These are phyloP conservation scores for Ulmus americana DNA, from an alignment of 331 rosid genomes.

Conservation along the genomic window DNA sequence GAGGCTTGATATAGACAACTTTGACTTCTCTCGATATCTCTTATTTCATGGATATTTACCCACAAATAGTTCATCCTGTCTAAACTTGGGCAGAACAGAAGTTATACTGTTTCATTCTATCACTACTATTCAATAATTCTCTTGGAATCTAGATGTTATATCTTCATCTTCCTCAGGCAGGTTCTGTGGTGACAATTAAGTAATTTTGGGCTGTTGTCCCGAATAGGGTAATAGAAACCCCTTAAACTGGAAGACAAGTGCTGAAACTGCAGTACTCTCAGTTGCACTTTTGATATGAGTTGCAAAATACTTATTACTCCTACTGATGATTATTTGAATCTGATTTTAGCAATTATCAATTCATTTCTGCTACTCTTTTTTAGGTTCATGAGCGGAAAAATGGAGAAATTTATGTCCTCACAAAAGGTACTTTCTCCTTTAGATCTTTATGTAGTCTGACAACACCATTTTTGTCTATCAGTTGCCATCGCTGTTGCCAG, in stretches of 20 bases:
- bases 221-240: too few species aligned
- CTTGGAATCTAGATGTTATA: neutral
- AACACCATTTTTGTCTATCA: neutral
- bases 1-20: neutral
- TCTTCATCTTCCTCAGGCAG: neutral
- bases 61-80: neutral
- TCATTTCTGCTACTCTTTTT: constrained; percentile 11
- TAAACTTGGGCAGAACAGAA: too few species aligned
- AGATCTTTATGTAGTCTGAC: neutral
- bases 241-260: too few species aligned
- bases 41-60: neutral
- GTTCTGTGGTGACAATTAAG: neutral
- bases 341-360: neutral
- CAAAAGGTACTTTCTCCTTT: constrained; percentile 49
- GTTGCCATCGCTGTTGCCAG: neutral
- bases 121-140: neutral
- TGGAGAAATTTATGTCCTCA: constrained; percentile 50
- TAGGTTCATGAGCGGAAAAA: constrained; percentile 59
- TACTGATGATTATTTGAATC: neutral
- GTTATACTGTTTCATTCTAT: too few species aligned
- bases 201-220: too few species aligned
- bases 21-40: neutral
- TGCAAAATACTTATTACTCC: neutral
- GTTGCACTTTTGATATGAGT: neutral
- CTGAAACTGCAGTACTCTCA: neutral